Percentiles rank a stretch among this genome's conserved stretches.
These are phyloP conservation scores for Zopfochytrium polystomum DNA, from an alignment of 371 early-diverging fungal species.

Conservation along the genomic window DNA sequence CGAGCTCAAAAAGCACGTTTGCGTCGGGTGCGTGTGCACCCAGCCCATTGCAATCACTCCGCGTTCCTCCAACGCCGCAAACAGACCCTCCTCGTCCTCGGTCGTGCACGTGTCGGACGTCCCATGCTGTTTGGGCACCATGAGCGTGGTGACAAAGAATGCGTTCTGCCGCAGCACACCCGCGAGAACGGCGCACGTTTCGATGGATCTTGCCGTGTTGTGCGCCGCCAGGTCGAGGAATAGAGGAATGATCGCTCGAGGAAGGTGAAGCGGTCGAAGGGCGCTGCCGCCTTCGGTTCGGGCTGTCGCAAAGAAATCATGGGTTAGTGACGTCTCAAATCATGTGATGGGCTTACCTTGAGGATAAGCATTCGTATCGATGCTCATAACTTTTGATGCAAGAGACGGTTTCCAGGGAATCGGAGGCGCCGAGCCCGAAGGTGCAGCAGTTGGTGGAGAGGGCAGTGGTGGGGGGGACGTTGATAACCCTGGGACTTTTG, in stretches of 20 bases:
- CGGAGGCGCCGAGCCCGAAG: background rate
- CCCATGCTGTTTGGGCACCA: conserved; percentile 86
- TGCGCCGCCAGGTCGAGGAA: conserved; percentile 72
- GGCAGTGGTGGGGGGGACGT: background rate
- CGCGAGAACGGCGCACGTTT: conserved; percentile 87
- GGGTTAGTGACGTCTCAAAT: background rate
- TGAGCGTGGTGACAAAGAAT: conserved; percentile 69
- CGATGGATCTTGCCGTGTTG: conserved; percentile 78
- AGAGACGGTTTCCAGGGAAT: conserved; percentile 10
- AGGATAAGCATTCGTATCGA: background rate
- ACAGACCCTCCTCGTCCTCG: conserved; percentile 82
- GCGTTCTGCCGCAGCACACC: conserved; percentile 71
- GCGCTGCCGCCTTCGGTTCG: conserved; percentile 61
- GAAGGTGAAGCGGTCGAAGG: conserved; percentile 66
- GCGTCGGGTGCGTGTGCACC: conserved; percentile 87
- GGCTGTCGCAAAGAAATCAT: conserved; percentile 26
- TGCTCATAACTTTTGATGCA: conserved; percentile 15
- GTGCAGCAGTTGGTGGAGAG: background rate
- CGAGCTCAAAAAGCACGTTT: conserved; percentile 89
- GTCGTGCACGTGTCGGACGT: conserved; percentile 87
- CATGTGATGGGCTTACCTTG: conserved; percentile 3
- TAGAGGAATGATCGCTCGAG: conserved; percentile 54
- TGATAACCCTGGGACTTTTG: conserved; percentile 6
- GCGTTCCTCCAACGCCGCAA: conserved; percentile 68
- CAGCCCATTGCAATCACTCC: conserved; percentile 87